Percentiles rank a stretch among this genome's conserved stretches.
Conservation (phyloP, 1,139 yeast genomes). For the Sugiyamaella xylanicola region DNA sequence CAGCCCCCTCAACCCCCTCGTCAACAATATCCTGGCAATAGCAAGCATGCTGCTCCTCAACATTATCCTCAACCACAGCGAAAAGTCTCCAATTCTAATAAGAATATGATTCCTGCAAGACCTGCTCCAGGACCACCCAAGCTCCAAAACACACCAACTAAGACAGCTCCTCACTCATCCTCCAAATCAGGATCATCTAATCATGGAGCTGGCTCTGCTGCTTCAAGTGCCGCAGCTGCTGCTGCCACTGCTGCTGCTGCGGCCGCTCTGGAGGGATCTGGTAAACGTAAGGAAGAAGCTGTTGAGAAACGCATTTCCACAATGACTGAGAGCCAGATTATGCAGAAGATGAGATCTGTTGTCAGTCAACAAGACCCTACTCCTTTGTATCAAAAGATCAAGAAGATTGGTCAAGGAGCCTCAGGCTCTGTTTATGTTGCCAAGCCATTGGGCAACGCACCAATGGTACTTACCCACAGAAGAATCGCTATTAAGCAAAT, state of each 20-base stretch:
- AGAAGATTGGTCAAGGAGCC: constrained; percentile 99
- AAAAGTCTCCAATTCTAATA: constrained; percentile 9
- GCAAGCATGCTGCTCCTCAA: constrained; percentile 1
- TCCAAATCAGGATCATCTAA: constrained; percentile 19
- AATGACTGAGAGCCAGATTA: constrained; percentile 81
- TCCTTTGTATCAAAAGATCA: constrained; percentile 80
- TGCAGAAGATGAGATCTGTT: constrained; percentile 80
- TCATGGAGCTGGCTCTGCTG: constrained; percentile 37
- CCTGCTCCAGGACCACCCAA: constrained; percentile 14
- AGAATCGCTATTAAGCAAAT: constrained; percentile 88
- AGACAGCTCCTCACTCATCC: constrained; percentile 8
- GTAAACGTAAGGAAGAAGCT: constrained; percentile 33
- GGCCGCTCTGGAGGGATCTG: constrained; percentile 33
- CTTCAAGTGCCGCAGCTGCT: constrained; percentile 19
- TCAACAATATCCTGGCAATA: constrained; percentile 7
- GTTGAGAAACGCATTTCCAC: constrained; percentile 67
- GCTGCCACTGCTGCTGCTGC: constrained; percentile 41
- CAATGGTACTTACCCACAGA: constrained; percentile 37
- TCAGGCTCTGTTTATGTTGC: constrained; percentile 95
- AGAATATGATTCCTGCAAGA: constrained; percentile 22
- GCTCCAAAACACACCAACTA: constrained; percentile 3
- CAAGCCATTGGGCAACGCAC: constrained; percentile 49
- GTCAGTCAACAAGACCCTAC: constrained; percentile 84
- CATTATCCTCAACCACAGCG: constrained; percentile 19
- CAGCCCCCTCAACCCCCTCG: constrained; percentile 16